Base-by-base conservation (phyloP, 108 stramenopile species). In the Pseudonitzschia delicatissima region DNA sequence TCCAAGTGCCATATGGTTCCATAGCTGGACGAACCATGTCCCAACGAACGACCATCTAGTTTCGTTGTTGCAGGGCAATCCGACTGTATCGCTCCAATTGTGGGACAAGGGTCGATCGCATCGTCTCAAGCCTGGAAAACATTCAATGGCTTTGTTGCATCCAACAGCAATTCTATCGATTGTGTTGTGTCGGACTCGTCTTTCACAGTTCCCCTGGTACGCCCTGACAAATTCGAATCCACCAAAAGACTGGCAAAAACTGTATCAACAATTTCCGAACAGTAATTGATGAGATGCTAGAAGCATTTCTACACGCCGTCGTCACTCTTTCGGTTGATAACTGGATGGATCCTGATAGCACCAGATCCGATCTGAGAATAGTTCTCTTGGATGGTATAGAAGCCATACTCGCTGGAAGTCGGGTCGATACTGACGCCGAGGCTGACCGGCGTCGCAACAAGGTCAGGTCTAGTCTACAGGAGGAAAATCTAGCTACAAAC, bases 181-280 rank as follows among this genome's bases (percentile, higher is more conserved):
- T 48, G 36, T 61, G 1, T 12, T 73, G 27, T 15, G 23, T 8
- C 59, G 62, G 32, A 66, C 58, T 4, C 44, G 72, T 45, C 52
- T 73, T 15, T 29, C 48, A 17, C 34, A 32, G 40, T 73, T 73
- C 39, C 72, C 72, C 1, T 72, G 71, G 71, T 21, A 72, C 3
- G 29, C 40, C 33, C 18, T 62, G 34, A 13, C 45, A 29, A 28
- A 23, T 21, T n/a, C 28, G 18, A 31, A 2, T n/a, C 2, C 42
- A 23, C 37, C 2, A 48, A 21, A 40, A 49, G 25, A 42, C 37
- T n/a, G n/a, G n/a, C n/a, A n/a, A 67, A 3, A 28, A 21, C 23
- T 20, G 26, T 18, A 1, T 15, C 29, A 21, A 28, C 2, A 49
- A 50, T 50, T 32, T 49, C 31, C 21, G 13, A 5, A 33, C 64